These are phyloP conservation scores for Colletotrichum lini DNA, from an alignment of 2,329 filamentous ascomycete species.

Conservation along the genomic window DNA sequence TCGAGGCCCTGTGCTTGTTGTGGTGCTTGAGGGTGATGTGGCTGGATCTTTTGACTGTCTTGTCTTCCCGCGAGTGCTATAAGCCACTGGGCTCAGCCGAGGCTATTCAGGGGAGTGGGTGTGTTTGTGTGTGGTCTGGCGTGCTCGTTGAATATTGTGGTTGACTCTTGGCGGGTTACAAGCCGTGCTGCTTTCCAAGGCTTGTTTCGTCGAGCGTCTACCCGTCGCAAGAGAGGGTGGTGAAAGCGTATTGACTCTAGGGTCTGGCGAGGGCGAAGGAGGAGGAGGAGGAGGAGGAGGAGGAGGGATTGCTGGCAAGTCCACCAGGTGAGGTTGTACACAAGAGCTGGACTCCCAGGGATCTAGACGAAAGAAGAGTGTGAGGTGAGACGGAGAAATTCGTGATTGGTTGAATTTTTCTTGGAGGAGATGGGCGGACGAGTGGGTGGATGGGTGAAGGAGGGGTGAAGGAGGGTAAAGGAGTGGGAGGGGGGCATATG, in stretches of 20 bases:
- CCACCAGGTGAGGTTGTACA: constrained; percentile 19
- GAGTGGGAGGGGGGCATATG: not conserved
- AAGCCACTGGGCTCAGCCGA: constrained; percentile 17
- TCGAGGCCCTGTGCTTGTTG: not conserved
- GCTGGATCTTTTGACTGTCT: not conserved
- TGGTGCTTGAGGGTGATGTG: not conserved
- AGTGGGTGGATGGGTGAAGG: not conserved
- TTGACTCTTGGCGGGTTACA: constrained; percentile 21
- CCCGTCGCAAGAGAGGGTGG: not conserved
- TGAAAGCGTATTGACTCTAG: not conserved
- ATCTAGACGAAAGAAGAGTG: not conserved
- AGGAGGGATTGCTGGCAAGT: not conserved
- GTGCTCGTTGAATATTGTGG: not conserved
- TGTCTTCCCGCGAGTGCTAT: not conserved
- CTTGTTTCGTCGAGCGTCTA: constrained; percentile 15
- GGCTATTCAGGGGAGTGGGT: constrained; percentile 12
- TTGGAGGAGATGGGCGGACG: not conserved
- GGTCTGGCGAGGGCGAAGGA: not conserved
- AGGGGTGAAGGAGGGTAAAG: not conserved
- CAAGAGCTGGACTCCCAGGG: not conserved
- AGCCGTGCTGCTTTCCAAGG: constrained; percentile 17
- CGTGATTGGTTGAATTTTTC: constrained; percentile 24
- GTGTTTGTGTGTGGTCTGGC: not conserved
- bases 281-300: not conserved
- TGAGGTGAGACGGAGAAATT: constrained; percentile 42